Evolutionary conservation across 805 yeast species (phyloP).

Genomic region (Wickerhamomyces chaumierensis): DNA sequence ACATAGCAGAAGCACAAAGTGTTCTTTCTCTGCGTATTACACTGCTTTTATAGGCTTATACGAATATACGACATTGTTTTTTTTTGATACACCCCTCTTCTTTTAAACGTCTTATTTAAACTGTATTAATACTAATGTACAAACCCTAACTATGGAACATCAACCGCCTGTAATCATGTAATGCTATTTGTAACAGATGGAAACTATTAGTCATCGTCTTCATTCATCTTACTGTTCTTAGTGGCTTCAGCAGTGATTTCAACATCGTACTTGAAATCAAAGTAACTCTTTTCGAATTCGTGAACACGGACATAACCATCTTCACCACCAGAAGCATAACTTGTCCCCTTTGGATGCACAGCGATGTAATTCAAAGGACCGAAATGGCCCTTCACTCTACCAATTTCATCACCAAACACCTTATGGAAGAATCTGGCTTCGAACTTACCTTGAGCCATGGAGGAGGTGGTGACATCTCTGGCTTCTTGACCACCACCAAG

Average conservation of each 20-base stretch:
- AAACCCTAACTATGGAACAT: neutral
- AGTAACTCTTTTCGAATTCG: constrained; percentile 84
- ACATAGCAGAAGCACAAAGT: too few species aligned
- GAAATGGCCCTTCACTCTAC: constrained; percentile 96
- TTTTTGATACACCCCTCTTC: too few species aligned
- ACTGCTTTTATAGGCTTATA: too few species aligned
- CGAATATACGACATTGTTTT: too few species aligned
- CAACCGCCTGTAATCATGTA: too few species aligned
- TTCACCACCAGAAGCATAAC: constrained; percentile 96
- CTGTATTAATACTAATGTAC: neutral
- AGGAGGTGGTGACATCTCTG: constrained; percentile 94
- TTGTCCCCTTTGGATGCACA: constrained; percentile 86
- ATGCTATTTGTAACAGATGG: too few species aligned
- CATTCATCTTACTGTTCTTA: constrained; percentile 7
- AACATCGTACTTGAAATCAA: constrained; percentile 86
- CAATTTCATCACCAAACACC: constrained; percentile 89
- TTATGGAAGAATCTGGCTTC: constrained; percentile 95
- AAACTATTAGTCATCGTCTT: neutral
- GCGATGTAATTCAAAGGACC: constrained; percentile 96
- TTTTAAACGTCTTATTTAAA: too few species aligned
- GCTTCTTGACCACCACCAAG: constrained; percentile 99
- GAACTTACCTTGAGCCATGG: constrained; percentile 87
- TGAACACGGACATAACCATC: constrained; percentile 96
- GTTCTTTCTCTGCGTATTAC: too few species aligned
- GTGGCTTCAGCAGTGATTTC: constrained; percentile 61